These are phyloP conservation scores for Meredithiella fracta DNA, from an alignment of 2,329 filamentous ascomycete species.

Conservation along the genomic window DNA sequence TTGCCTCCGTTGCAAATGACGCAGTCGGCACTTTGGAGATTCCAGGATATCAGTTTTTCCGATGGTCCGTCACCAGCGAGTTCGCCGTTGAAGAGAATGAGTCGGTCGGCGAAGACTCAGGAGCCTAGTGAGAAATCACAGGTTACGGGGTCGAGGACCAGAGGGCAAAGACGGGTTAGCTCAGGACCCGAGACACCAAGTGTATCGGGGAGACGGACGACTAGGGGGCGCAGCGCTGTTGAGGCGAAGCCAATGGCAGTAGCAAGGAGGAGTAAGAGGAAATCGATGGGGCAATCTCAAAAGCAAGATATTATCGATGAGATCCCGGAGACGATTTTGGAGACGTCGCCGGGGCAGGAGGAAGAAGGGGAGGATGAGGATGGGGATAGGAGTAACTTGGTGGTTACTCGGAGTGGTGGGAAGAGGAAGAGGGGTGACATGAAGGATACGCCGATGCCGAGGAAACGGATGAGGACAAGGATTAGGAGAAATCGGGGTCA, in stretches of 20 bases:
- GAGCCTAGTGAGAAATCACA: background rate
- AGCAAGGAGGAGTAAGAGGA: constrained; percentile 4
- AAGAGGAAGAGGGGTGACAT: constrained; percentile 11
- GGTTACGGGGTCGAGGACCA: background rate
- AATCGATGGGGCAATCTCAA: background rate
- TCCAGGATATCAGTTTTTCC: background rate
- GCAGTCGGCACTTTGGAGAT: constrained; percentile 5
- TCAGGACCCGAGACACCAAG: background rate
- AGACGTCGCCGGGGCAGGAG: background rate
- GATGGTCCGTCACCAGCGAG: constrained; percentile 3
- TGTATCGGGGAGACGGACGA: too few relatives aligned
- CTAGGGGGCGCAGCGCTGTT: too few relatives aligned
- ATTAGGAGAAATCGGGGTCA: background rate
- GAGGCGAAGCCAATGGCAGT: constrained; percentile 2
- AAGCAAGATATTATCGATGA: background rate
- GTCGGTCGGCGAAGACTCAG: background rate
- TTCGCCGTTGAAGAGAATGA: constrained; percentile 5
- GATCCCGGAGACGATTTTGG: background rate
- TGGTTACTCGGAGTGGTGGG: constrained; percentile 1
- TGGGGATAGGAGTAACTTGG: background rate
- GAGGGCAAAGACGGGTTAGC: background rate
- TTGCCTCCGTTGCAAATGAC: constrained; percentile 12
- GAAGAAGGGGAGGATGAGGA: background rate
- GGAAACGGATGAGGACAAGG: constrained; percentile 6
- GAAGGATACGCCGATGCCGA: background rate